These are phyloP conservation scores for Debaryomyces udenii DNA, from an alignment of 1,139 yeast genomes.

Conservation along the genomic window DNA sequence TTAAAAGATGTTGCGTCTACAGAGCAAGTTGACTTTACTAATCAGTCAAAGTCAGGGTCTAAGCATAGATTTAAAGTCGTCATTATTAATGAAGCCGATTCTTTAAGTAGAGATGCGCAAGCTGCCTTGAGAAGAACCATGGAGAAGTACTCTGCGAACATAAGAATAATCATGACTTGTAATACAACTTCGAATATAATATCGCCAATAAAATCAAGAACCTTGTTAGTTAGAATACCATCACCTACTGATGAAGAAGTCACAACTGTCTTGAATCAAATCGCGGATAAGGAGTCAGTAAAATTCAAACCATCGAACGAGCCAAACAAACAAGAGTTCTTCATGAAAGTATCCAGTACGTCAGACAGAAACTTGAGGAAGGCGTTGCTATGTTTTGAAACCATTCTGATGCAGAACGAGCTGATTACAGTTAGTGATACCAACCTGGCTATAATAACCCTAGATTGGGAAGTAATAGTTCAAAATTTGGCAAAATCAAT, in stretches of 20 bases:
- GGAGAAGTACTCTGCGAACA: slow-evolving; percentile 92
- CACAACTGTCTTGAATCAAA: slow-evolving; percentile 50
- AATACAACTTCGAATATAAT: slow-evolving; percentile 90
- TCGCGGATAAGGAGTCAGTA: slow-evolving; percentile 61
- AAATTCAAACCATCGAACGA: slow-evolving; percentile 43
- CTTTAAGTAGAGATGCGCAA: slow-evolving; percentile 92
- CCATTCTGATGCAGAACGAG: slow-evolving; percentile 77
- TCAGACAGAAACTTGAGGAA: slow-evolving; percentile 76
- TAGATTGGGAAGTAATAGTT: slow-evolving; percentile 91
- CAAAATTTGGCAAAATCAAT: slow-evolving; percentile 64
- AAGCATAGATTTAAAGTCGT: slow-evolving; percentile 88
- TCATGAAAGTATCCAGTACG: slow-evolving; percentile 54
- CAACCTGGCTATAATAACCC: slow-evolving; percentile 38
- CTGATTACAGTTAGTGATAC: slow-evolving; percentile 40
- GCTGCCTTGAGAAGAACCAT: slow-evolving; percentile 96
- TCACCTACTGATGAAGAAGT: slow-evolving; percentile 73
- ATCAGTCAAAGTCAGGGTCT: slow-evolving; percentile 30
- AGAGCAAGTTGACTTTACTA: slow-evolving; percentile 82
- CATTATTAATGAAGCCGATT: slow-evolving; percentile 91
- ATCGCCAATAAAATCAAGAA: slow-evolving; percentile 92
- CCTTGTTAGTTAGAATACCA: slow-evolving; percentile 80
- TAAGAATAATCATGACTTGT: slow-evolving; percentile 81
- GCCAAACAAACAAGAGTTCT: slow-evolving; percentile 41
- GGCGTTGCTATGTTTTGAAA: slow-evolving; percentile 79
- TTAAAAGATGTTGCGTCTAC: slow-evolving; percentile 94